Conservation (phyloP, 2,329 filamentous ascomycete genomes). For the Penicillium sp. region DNA sequence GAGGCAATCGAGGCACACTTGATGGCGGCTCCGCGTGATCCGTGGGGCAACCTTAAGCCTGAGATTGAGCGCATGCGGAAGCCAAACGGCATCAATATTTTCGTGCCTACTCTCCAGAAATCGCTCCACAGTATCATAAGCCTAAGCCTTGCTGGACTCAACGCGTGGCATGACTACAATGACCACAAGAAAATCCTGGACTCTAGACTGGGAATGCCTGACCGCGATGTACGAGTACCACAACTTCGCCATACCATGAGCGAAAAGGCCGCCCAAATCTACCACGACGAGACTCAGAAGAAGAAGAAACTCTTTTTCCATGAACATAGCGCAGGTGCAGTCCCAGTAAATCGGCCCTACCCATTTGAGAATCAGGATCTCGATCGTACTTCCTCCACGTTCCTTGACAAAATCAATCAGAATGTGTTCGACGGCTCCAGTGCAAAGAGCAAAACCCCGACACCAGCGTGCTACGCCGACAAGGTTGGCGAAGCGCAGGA, state of each 20-base stretch:
- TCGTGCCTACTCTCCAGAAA: conserved; percentile 33
- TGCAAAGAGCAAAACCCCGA: neutral
- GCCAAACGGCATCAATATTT: conserved; percentile 31
- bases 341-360: conserved; percentile 23
- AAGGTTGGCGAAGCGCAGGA: conserved; percentile 1
- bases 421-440: conserved; percentile 22
- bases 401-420: conserved; percentile 27
- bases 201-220: conserved; percentile 18
- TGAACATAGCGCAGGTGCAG: conserved; percentile 28
- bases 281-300: conserved; percentile 6
- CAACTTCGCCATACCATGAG: conserved; percentile 17
- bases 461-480: conserved; percentile 12
- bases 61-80: conserved; percentile 26
- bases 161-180: conserved; percentile 35
- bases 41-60: conserved; percentile 3
- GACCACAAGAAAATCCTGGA: conserved; percentile 19
- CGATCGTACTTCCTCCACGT: conserved; percentile 15
- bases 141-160: conserved; percentile 34
- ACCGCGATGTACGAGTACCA: conserved; percentile 29
- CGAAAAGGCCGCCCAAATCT: conserved; percentile 3
- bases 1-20: conserved; percentile 39
- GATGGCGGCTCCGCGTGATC: conserved; percentile 18
- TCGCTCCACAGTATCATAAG: conserved; percentile 33
- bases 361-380: conserved; percentile 33
- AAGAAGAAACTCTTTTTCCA: conserved; percentile 25